Conservation (phyloP, 768 basidiomycete species). For the Suillus weaverae region DNA sequence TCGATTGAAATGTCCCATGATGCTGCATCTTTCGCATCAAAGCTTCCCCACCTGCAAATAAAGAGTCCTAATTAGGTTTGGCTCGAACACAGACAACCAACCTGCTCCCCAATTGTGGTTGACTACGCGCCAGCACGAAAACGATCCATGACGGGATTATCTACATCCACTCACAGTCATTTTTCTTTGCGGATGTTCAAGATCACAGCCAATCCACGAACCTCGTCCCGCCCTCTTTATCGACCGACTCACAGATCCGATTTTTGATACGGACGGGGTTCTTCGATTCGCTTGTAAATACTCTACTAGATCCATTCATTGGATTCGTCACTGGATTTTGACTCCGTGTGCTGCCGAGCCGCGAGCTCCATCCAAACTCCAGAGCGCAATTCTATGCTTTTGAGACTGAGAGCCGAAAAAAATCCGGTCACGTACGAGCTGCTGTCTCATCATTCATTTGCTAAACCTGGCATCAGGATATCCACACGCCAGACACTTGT, state of each 20-base stretch:
- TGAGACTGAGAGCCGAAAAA: neutral
- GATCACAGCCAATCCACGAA: neutral
- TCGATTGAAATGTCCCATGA: neutral
- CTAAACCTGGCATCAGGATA: neutral
- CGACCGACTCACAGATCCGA: neutral
- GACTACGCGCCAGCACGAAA: neutral
- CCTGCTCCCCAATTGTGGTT: neutral
- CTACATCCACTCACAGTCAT: neutral
- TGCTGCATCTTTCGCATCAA: neutral
- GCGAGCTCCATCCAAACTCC: neutral
- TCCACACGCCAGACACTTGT: neutral
- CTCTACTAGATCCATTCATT: neutral
- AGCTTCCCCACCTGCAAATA: neutral
- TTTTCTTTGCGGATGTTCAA: neutral
- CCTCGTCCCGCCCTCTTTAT: neutral
- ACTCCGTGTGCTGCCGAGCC: neutral
- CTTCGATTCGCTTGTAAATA: neutral
- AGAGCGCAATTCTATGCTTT: neutral
- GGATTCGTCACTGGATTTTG: neutral
- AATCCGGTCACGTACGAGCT: neutral
- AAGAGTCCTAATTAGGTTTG: neutral
- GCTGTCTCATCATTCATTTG: neutral
- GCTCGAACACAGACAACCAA: neutral
- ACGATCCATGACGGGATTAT: neutral
- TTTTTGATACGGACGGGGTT: neutral